Evolutionary conservation across 208 protist genomes (phyloP), one percentile per base, ranked within the genome.

Genomic region (Crithidia expoeki): DNA sequence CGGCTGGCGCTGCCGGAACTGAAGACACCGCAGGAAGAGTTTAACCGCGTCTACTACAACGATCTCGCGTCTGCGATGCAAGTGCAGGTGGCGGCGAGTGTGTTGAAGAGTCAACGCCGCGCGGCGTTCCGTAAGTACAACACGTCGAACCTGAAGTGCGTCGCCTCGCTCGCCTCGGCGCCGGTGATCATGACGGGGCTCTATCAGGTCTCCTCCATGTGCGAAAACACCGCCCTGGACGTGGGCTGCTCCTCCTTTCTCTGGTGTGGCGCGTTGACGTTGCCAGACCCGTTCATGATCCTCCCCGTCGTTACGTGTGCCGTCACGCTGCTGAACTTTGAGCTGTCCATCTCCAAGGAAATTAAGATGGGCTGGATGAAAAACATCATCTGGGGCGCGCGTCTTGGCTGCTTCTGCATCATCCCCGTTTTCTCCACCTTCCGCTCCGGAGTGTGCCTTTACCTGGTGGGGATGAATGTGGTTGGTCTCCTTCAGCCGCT

Each of bases 391-490:
- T 96, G 92, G 89, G 85, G 80, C n/a, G 92, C 84, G 11, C 86
- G 92, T 19, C 53, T 92, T 11, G 85, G 81, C 11, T 93, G 85
- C 65, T 68, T 94, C 30, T 93, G 84, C 74, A 70, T 86, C 42
- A 53, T 92, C 16, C 87, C 88, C 2, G 86, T 88, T 11, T 68
- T 79, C 25, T 49, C 79, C 38, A 79, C 74, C 12, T 88, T 96
- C 55, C 86, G 84, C 50, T 55, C 86, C 17, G 92, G 92, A 1
- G 92, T 96, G 30, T 89, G 84, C 33, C 85, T 97, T n/a, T 97
- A 93, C 75, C 90, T 91, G 57, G 40, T 97, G 16, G 90, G 93
- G 46, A 93, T 97, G 87, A 93, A 82, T 61, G 51, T 88, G 7
- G 78, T 82, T 12, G 93, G 93, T 27, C 69, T 97, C 33, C 60